A percentile compares a stretch with the other conserved stretches of the same genome.
Conservation (phyloP, 192 early-diverging fungal genomes). For the Coemansia sp. region DNA sequence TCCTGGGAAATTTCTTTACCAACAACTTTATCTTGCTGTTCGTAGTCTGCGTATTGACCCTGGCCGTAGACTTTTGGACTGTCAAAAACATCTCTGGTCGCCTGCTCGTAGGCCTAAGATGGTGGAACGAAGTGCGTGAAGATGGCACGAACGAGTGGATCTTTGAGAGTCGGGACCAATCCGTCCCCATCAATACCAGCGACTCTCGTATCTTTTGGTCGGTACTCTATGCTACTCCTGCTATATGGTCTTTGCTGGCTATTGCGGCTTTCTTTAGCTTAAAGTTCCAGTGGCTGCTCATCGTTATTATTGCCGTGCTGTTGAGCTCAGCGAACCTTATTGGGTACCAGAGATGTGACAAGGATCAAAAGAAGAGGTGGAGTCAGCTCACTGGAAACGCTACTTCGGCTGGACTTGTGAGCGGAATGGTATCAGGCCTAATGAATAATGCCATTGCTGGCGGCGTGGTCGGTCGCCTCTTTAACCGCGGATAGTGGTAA, state of each 20-base stretch:
- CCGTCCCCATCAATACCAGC: constrained; percentile 72
- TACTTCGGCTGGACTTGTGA: constrained; percentile 23
- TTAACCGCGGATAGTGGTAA: constrained; percentile 34
- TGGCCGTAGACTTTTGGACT: constrained; percentile 99
- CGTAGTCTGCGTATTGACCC: constrained; percentile 84
- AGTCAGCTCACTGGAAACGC: constrained; percentile 60
- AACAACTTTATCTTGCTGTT: constrained; percentile 87
- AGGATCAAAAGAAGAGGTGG: constrained; percentile 81
- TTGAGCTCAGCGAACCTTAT: constrained; percentile 90
- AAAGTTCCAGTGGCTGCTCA: constrained; percentile 78
- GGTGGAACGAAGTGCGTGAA: constrained; percentile 99
- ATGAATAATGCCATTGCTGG: constrained; percentile 44
- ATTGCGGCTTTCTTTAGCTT: constrained; percentile 70
- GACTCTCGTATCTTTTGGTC: constrained; percentile 95
- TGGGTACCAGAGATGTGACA: constrained; percentile 94
- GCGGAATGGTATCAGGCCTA: constrained; percentile 56
- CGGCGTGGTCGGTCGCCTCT: constrained; percentile 43
- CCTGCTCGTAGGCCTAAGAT: constrained; percentile 92
- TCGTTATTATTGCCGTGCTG: constrained; percentile 80
- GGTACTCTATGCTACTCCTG: constrained; percentile 81
- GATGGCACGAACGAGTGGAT: constrained; percentile 96
- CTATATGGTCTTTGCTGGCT: constrained; percentile 74
- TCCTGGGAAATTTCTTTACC: constrained; percentile 80
- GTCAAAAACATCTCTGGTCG: constrained; percentile 98
- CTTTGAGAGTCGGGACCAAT: constrained; percentile 81